Conservation (phyloP, 805 yeast species). For the Yamadazyma tumulicola region DNA sequence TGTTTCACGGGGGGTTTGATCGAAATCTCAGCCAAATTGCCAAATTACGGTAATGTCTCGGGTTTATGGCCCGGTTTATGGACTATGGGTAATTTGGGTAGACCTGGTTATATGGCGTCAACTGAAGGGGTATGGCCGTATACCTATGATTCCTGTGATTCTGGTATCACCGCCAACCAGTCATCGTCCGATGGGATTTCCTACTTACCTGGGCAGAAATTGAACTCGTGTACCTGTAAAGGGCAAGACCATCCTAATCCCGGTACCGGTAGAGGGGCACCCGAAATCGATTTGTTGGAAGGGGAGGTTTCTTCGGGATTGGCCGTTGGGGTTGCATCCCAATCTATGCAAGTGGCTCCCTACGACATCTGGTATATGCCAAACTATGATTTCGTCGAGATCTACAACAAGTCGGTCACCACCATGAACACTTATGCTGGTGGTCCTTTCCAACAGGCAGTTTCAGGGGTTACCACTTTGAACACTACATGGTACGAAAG, state of each 20-base stretch:
- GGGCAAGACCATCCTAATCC: conserved; percentile 37
- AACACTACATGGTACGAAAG: conserved; percentile 80
- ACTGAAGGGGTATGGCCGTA: conserved; percentile 43
- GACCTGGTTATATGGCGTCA: conserved; percentile 36
- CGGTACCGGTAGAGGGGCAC: conserved; percentile 39
- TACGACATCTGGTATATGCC: conserved; percentile 93
- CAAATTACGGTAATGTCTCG: conserved; percentile 33
- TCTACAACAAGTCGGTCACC: conserved; percentile 66
- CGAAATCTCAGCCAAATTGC: conserved; percentile 31
- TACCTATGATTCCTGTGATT: conserved; percentile 37
- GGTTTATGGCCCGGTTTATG: conserved; percentile 43
- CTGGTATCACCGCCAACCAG: conserved; percentile 40
- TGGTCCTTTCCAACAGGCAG: conserved; percentile 91
- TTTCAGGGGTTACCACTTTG: conserved; percentile 76
- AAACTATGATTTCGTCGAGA: conserved; percentile 74
- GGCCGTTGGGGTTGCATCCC: conserved; percentile 73
- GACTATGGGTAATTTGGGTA: conserved; percentile 40
- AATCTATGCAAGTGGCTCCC: conserved; percentile 90
- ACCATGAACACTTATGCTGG: conserved; percentile 86
- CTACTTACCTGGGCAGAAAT: conserved; percentile 37
- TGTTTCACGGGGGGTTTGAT: conserved; percentile 36
- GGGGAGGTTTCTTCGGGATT: conserved; percentile 63
- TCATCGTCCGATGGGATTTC: conserved; percentile 40
- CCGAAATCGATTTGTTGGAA: conserved; percentile 87
- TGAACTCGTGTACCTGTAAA: conserved; percentile 32